Percentiles rank a stretch among this genome's conserved stretches.
phyloP scores from a whole-genome alignment of 331 rosid genomes.

The Acacia pycnantha region DNA sequence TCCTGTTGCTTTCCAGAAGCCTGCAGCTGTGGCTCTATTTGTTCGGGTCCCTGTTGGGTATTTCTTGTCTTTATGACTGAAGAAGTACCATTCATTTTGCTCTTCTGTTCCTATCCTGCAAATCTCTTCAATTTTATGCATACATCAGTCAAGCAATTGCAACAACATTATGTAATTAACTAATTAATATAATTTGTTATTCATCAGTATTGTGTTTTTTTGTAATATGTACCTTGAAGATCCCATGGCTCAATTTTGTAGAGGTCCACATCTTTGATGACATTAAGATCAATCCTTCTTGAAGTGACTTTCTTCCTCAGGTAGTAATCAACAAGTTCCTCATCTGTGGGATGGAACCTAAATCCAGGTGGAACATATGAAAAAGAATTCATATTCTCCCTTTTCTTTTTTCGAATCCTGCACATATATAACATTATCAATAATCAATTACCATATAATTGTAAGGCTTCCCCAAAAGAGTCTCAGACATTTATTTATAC shows the following conservation, averaged over 20 bases:
- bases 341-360: conserved; percentile 96
- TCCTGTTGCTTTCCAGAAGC: conserved; percentile 99
- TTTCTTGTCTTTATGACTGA: conserved; percentile 61
- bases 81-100: conserved; percentile 88
- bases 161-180: not conserved
- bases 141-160: not conserved
- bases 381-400: conserved; percentile 54
- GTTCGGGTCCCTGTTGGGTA: conserved; percentile 76
- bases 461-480: not conserved
- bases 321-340: conserved; percentile 94
- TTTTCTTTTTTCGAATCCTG: conserved; percentile 38
- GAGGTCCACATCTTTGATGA: conserved; percentile 92
- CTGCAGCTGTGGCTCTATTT: conserved; percentile 91
- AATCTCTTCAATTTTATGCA: conserved; percentile 42
- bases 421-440: conserved; percentile 8
- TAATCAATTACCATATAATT: not conserved
- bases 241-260: conserved; percentile 97
- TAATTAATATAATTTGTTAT: not conserved
- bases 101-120: conserved; percentile 92
- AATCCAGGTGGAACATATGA: conserved; percentile 94
- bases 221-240: conserved; percentile 66
- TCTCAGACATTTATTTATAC: too few relatives aligned
- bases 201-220: not conserved
- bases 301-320: conserved; percentile 76
- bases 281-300: conserved; percentile 80